Base-by-base conservation (phyloP, 257 asterid species). In the Petrea volubilis region DNA sequence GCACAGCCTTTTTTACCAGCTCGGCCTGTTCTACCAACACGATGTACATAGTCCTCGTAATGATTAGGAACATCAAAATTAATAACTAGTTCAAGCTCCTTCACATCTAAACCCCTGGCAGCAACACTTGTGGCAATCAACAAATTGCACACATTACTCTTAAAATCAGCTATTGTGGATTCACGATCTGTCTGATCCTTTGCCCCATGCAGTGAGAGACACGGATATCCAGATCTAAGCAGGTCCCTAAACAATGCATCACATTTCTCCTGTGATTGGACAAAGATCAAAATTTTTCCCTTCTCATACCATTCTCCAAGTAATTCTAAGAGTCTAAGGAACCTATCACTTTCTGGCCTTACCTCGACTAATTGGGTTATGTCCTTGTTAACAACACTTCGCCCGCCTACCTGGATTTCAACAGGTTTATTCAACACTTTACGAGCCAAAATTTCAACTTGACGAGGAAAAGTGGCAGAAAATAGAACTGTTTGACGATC, bases 321-420 rank as follows among this genome's bases (percentile, higher is more conserved):
- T 34, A 92, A 7, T 65, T 92, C 96, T 18, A 92, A 60, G 28
- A 92, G 90, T 58, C 96, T 81, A 51, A 83, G 74, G 83, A 90
- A 90, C 79, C 96, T 83, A 9, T 92, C 98, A 69, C 85, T 67
- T 74, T 92, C 98, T 20, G 98, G 98, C 68, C 98, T 90, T 69
- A 92, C 87, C 85, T 92, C 98, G 65, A 92, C 96, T 28, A 89
- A 80, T 70, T 92, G 98, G 53, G 90, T 63, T 40, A 92, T 92
- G 78, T 92, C 98, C 84, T 87, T 92, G 84, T 92, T 92, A 78
- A 92, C 98, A 72, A 92, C 98, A 82, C 96, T 92, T 83, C 96
- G 83, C 70, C 98, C 96, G 70, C 98, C 98, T 12, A 92, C 96
- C 82, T 92, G 98, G 47, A 92, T 77, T 64, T 90, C 96, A 58